Evolutionary conservation across 768 basidiomycete species (phyloP).

Genomic region (Baorangia bicolor): DNA sequence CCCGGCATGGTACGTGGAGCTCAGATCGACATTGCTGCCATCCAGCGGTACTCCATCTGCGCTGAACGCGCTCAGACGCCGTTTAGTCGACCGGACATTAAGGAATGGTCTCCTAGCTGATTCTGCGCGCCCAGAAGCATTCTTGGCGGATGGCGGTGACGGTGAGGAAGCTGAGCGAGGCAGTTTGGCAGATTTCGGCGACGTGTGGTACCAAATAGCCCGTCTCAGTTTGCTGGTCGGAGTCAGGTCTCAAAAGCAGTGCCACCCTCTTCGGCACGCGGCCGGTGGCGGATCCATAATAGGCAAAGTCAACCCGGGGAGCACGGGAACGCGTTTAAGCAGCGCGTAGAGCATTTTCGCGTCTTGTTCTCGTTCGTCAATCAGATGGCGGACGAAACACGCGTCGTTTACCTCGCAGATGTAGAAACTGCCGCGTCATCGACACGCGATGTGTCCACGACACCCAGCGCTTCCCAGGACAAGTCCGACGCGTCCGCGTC

Average conservation of each 20-base stretch:
- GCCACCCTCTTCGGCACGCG: not conserved
- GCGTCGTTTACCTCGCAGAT: slow-evolving; percentile 47
- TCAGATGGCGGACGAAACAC: slow-evolving; percentile 26
- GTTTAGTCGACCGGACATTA: slow-evolving; percentile 28
- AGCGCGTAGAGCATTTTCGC: slow-evolving; percentile 10
- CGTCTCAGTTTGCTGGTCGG: not conserved
- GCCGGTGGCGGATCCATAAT: slow-evolving; percentile 10
- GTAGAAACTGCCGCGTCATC: slow-evolving; percentile 31
- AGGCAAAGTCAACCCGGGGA: not conserved
- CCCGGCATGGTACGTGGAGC: slow-evolving; percentile 85
- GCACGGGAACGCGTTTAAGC: slow-evolving; percentile 1
- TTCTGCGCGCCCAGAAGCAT: slow-evolving; percentile 52
- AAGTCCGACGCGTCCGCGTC: slow-evolving; percentile 16
- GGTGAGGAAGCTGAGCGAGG: slow-evolving; percentile 78
- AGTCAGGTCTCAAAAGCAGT: slow-evolving; percentile 9
- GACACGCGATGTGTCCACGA: slow-evolving; percentile 7
- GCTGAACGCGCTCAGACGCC: slow-evolving; percentile 26
- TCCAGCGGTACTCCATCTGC: slow-evolving; percentile 21
- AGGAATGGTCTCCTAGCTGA: slow-evolving; percentile 38
- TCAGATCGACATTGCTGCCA: slow-evolving; percentile 58
- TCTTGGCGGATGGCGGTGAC: slow-evolving; percentile 63
- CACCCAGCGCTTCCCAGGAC: slow-evolving; percentile 27
- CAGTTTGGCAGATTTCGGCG: slow-evolving; percentile 50
- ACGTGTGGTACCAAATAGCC: not conserved
- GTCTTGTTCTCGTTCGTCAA: slow-evolving; percentile 11